These are phyloP conservation scores for Xylariaceae sp. DNA, from an alignment of 2,329 filamentous ascomycete genomes.

Conservation along the genomic window DNA sequence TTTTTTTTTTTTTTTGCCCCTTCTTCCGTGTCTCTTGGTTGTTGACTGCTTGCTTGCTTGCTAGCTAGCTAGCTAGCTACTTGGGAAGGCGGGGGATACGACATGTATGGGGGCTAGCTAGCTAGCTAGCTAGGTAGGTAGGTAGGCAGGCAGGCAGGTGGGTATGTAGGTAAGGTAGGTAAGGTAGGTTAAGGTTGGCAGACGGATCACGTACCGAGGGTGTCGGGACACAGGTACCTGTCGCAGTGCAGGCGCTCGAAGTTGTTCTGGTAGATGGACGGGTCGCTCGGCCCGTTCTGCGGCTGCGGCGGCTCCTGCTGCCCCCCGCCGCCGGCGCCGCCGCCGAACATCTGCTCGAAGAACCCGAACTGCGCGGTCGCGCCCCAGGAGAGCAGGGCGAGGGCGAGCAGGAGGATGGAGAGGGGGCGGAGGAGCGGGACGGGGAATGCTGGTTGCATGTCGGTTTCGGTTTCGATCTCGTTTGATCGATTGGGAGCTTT, in stretches of 20 bases:
- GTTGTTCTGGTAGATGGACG: constrained; percentile 65
- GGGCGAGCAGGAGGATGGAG: constrained; percentile 55
- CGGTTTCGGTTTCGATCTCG: too few species aligned
- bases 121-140: too few species aligned
- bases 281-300: constrained; percentile 84
- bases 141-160: neutral
- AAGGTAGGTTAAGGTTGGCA: neutral
- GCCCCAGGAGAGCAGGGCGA: constrained; percentile 62
- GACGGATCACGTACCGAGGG: constrained; percentile 54
- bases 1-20: too few species aligned
- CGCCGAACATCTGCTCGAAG: constrained; percentile 96
- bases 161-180: neutral
- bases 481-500: too few species aligned
- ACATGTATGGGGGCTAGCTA: too few species aligned
- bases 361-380: constrained; percentile 87
- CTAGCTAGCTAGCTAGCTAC: too few species aligned
- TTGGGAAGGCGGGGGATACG: too few species aligned
- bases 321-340: constrained; percentile 49
- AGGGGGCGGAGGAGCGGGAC: constrained; percentile 36
- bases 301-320: constrained; percentile 62
- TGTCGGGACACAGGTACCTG: constrained; percentile 93
- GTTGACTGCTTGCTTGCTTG: too few species aligned
- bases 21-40: too few species aligned
- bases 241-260: constrained; percentile 73
- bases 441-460: constrained; percentile 41